Evolutionary conservation across 2,329 filamentous ascomycete species (phyloP).

Genomic region (Chaetomiaceae sp.): DNA sequence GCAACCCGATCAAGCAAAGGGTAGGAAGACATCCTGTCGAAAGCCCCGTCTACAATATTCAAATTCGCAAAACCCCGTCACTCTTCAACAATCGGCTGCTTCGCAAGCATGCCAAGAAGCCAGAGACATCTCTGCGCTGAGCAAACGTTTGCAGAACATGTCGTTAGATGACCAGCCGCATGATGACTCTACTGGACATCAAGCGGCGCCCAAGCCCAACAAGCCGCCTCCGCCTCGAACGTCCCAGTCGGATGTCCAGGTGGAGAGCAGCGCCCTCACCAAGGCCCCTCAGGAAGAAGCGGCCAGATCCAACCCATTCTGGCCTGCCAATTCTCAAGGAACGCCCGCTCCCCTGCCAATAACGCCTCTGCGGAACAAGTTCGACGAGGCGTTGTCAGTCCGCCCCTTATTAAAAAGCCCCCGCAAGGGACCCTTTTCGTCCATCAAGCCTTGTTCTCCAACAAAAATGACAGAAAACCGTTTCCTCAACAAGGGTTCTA

Average conservation of each 20-base stretch:
- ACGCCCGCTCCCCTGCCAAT: conserved; percentile 2
- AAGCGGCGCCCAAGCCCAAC: conserved; percentile 41
- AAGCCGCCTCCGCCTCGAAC: conserved; percentile 24
- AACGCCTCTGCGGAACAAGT: conserved; percentile 30
- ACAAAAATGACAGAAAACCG: conserved; percentile 40
- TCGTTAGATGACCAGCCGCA: conserved; percentile 34
- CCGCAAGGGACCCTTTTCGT: conserved; percentile 34
- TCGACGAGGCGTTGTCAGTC: conserved; percentile 31
- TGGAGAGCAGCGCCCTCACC: conserved; percentile 29
- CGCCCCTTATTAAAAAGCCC: conserved; percentile 17
- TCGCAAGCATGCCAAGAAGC: conserved; percentile 22
- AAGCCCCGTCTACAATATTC: conserved; percentile 14
- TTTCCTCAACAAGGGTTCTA: conserved; percentile 71
- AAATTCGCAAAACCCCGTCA: conserved; percentile 13
- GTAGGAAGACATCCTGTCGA: conserved; percentile 30
- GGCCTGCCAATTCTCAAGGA: conserved; percentile 21
- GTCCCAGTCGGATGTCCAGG: conserved; percentile 22
- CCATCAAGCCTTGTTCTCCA: conserved; percentile 40
- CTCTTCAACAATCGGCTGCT: conserved; percentile 26
- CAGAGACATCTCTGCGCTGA: conserved; percentile 42
- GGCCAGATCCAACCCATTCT: conserved; percentile 10
- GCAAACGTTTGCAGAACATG: conserved; percentile 32
- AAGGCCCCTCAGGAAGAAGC: conserved; percentile 26
- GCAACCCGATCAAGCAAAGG: conserved; percentile 32
- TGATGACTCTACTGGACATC: conserved; percentile 33